Evolutionary conservation across 768 basidiomycete species (phyloP).

Genomic region (Lentinula raphanica): DNA sequence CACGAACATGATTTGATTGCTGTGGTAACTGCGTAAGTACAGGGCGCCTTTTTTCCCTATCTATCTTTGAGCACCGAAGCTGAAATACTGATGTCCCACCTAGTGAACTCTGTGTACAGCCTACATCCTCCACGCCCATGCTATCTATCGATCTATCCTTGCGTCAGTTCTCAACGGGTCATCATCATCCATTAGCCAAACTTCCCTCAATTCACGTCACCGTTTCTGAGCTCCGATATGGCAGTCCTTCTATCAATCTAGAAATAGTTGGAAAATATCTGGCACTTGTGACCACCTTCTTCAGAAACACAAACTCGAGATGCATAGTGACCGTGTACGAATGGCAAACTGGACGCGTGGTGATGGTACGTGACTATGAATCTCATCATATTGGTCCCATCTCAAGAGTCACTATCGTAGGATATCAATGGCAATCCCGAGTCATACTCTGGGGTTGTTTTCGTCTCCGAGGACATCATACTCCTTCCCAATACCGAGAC

Average conservation of each 20-base stretch:
- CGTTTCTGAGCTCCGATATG: slow-evolving; percentile 13
- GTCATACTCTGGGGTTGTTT: slow-evolving; percentile 19
- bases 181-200: slow-evolving; percentile 12
- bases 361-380: slow-evolving; percentile 24
- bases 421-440: slow-evolving; percentile 9
- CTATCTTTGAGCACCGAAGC: neutral
- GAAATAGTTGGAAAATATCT: slow-evolving; percentile 43
- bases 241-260: slow-evolving; percentile 31
- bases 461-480: slow-evolving; percentile 20
- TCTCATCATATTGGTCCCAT: neutral
- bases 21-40: slow-evolving; percentile 34
- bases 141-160: slow-evolving; percentile 11
- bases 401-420: slow-evolving; percentile 1
- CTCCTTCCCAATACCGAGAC: slow-evolving; percentile 20
- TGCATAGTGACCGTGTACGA: slow-evolving; percentile 36
- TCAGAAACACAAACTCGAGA: slow-evolving; percentile 4
- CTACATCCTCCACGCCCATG: neutral
- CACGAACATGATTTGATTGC: slow-evolving; percentile 42
- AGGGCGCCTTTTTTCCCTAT: neutral
- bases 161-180: slow-evolving; percentile 17
- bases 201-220: slow-evolving; percentile 7
- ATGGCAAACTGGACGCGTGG: slow-evolving; percentile 35
- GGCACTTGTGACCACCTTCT: slow-evolving; percentile 30
- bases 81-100: neutral
- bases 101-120: neutral